A percentile compares a stretch with the other conserved stretches of the same genome.
Evolutionary conservation across 768 basidiomycete genomes (phyloP).

Genomic region (Russula sp.): DNA sequence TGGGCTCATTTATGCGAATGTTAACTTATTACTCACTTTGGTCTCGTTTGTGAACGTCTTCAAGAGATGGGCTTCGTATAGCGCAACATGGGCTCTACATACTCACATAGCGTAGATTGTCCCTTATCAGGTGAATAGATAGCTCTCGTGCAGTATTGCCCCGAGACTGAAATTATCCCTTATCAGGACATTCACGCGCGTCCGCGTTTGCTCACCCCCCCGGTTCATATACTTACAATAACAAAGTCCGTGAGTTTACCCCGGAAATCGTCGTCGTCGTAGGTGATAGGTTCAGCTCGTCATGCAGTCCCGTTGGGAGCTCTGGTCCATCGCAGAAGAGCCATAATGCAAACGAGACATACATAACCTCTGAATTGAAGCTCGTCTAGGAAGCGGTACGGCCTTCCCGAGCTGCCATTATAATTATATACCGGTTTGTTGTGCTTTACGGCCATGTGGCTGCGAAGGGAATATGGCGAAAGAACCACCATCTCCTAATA

Average conservation of each 20-base stretch:
- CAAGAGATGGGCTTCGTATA: constrained; percentile 8
- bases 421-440: neutral
- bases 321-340: constrained; percentile 58
- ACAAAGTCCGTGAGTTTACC: constrained; percentile 38
- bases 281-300: constrained; percentile 41
- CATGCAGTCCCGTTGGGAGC: constrained; percentile 46
- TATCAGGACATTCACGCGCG: no score
- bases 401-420: constrained; percentile 15
- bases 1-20: neutral
- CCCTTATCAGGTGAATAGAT: no score
- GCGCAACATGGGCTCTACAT: constrained; percentile 4
- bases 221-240: no score
- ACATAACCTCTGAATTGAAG: constrained; percentile 32
- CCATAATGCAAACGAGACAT: constrained; percentile 4
- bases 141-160: no score
- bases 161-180: no score
- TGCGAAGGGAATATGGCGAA: neutral
- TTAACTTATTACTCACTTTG: neutral
- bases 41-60: constrained; percentile 14
- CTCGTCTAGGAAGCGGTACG: constrained; percentile 38
- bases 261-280: constrained; percentile 40
- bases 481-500: neutral
- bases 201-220: no score
- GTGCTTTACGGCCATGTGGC: constrained; percentile 9
- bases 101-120: no score